Base-by-base conservation (phyloP, 164 flowering plant species). In the Aristolochia fimbriata region DNA sequence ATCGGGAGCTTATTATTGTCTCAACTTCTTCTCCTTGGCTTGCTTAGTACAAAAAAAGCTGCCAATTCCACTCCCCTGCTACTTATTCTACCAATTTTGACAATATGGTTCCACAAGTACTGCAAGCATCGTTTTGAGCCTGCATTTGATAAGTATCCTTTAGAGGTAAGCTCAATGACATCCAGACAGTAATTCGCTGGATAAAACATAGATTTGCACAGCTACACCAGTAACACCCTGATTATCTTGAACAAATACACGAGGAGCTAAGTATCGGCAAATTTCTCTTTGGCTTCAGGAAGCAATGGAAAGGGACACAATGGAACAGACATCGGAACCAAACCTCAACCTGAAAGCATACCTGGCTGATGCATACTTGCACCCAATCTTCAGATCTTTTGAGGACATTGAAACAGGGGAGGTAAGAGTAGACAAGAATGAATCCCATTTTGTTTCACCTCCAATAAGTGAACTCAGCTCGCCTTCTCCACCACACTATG, bases 111-210 rank as follows among this genome's bases (percentile, higher is more conserved):
- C 76, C 92, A 93, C 78, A 81, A 71, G 64, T 90, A 86, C 70
- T 88, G 96, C 87, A 88, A 90, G 72, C 67, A 61, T 60, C 96
- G 99, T 14, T 93, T 93, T 70, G 99, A 90, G 66, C 90, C 97
- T 69, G 99, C 99, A 66, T 90, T 90, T 70, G 64, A 82, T 46
- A 86, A 77, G 72, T 86, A 87, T 65, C 99, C 99, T 0, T 79
- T 93, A 31, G 95, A 93, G 96, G 99, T 90, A 68, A 81, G 59
- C 37, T 54, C 46, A 15, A 37, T 37, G 43, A 37, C 3, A 31
- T 31, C 12, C 43, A 37, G 43, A 37, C 43, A 37, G 11, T 6
- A 1, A n/a, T 37, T 37, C 43, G 12, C 43, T 37, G 10, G 43
- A 59, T 50, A 21, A 47, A 2, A 24, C 45, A 13, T 37, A 37